Conservation (phyloP, 2,329 filamentous ascomycete species). For the Metarhizium sp. region DNA sequence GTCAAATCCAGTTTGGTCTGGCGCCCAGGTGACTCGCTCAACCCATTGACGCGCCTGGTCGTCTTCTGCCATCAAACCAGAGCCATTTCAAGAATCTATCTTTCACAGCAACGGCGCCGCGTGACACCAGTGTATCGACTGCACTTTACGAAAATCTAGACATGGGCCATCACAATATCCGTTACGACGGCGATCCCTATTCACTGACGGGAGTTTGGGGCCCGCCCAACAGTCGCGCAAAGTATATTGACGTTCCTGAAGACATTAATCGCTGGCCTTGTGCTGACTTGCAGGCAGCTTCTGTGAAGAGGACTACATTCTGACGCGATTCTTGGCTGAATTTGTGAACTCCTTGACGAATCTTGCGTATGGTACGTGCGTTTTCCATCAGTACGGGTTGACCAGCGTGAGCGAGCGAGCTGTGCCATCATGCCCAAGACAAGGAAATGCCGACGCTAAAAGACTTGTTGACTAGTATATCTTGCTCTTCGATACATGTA, state of each 20-base stretch:
- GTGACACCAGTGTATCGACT: too few relatives aligned
- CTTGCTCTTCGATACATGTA: constrained; percentile 30
- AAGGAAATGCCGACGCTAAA: constrained; percentile 1
- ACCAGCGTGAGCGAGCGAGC: background rate
- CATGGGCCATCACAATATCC: constrained; percentile 27
- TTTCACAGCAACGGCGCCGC: too few relatives aligned
- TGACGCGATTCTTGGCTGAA: constrained; percentile 33
- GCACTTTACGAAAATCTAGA: background rate
- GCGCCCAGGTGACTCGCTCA: too few relatives aligned
- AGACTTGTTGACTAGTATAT: constrained; percentile 23
- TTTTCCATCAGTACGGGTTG: constrained; percentile 18
- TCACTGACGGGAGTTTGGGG: constrained; percentile 26
- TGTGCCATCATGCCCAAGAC: background rate
- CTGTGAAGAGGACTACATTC: constrained; percentile 38
- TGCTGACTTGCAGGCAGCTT: constrained; percentile 19
- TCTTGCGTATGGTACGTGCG: constrained; percentile 37
- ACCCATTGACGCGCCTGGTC: too few relatives aligned
- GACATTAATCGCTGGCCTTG: background rate
- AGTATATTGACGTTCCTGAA: constrained; percentile 14
- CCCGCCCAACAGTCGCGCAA: constrained; percentile 28
- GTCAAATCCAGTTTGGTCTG: too few relatives aligned
- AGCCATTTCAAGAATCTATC: too few relatives aligned
- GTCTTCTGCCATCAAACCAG: too few relatives aligned
- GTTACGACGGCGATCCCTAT: constrained; percentile 24
- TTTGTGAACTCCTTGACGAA: constrained; percentile 35